phyloP scores from a whole-genome alignment of 75 land plant species.

The Pinus tabuliformis region DNA sequence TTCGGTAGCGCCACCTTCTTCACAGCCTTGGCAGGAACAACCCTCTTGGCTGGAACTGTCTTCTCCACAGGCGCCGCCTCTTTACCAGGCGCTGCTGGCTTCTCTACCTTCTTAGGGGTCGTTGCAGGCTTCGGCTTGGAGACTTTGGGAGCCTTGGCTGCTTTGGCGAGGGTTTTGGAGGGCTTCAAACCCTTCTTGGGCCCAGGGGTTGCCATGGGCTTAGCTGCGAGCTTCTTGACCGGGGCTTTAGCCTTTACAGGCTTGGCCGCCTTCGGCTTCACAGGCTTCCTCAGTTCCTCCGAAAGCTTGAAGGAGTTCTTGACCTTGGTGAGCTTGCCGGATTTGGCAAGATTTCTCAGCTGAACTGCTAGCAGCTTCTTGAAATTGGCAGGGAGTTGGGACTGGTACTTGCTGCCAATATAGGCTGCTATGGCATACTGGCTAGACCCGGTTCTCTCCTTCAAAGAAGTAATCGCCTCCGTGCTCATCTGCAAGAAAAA shows the following conservation, averaged over 20 bases:
- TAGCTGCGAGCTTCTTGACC: background rate
- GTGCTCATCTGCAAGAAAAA: conserved; percentile 51
- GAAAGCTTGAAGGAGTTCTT: conserved; percentile 79
- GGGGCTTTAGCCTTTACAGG: conserved; percentile 11
- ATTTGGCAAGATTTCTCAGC: conserved; percentile 53
- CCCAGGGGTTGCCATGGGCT: background rate
- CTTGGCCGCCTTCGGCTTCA: conserved; percentile 16
- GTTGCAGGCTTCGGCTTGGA: conserved; percentile 17
- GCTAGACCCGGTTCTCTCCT: conserved; percentile 84
- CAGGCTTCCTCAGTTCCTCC: conserved; percentile 20
- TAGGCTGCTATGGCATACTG: conserved; percentile 74
- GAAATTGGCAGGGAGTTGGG: conserved; percentile 58
- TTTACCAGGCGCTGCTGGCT: conserved; percentile 6
- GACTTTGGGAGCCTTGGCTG: conserved; percentile 17
- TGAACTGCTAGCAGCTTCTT: conserved; percentile 60
- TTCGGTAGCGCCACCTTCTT: background rate
- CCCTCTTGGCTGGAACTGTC: background rate
- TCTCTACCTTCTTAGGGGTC: conserved; percentile 4
- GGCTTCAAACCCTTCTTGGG: conserved; percentile 13
- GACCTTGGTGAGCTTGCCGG: conserved; percentile 70
- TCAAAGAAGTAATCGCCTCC: conserved; percentile 71
- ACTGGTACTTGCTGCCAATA: conserved; percentile 66
- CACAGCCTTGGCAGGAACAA: too few species aligned
- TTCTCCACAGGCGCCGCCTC: background rate
- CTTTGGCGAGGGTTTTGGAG: conserved; percentile 6